These are phyloP conservation scores for Mycena venus DNA, from an alignment of 768 basidiomycete species.

Conservation along the genomic window DNA sequence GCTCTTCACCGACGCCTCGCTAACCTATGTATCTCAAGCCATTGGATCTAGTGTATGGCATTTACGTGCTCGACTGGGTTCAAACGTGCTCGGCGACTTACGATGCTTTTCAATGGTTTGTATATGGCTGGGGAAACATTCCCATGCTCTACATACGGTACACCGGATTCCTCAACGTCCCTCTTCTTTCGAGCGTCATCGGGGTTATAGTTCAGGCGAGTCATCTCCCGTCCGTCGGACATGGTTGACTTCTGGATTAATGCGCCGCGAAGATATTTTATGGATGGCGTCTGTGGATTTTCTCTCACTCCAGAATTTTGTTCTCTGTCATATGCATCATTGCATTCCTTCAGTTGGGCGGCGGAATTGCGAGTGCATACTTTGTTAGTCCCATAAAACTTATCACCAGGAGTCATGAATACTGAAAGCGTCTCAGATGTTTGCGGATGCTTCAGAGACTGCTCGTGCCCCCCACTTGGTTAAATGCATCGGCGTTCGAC, in stretches of 20 bases:
- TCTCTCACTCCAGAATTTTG: constrained; percentile 14
- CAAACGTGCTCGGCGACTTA: constrained; percentile 34
- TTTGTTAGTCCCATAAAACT: constrained; percentile 5
- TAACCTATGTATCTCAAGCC: background rate
- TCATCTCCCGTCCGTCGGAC: no score
- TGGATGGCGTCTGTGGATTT: constrained; percentile 31
- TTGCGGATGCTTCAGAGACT: background rate
- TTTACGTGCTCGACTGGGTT: constrained; percentile 32
- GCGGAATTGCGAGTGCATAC: constrained; percentile 7
- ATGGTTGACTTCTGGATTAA: no score
- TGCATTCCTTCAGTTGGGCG: constrained; percentile 26
- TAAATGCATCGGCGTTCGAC: constrained; percentile 2
- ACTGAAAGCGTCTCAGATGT: background rate
- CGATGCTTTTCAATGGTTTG: constrained; percentile 37
- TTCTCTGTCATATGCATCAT: constrained; percentile 7
- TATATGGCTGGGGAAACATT: constrained; percentile 28
- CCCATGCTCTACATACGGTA: background rate
- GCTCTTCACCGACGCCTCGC: no score
- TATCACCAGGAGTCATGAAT: background rate
- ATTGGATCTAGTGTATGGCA: constrained; percentile 29
- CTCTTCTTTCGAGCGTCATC: constrained; percentile 25
- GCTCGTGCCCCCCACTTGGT: background rate
- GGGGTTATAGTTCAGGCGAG: no score
- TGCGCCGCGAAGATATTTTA: constrained; percentile 28
- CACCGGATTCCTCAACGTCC: constrained; percentile 28